Percentiles rank a stretch among this genome's conserved stretches.
Conservation (phyloP, 139 green algal species). For the Nannochloris sp. region DNA sequence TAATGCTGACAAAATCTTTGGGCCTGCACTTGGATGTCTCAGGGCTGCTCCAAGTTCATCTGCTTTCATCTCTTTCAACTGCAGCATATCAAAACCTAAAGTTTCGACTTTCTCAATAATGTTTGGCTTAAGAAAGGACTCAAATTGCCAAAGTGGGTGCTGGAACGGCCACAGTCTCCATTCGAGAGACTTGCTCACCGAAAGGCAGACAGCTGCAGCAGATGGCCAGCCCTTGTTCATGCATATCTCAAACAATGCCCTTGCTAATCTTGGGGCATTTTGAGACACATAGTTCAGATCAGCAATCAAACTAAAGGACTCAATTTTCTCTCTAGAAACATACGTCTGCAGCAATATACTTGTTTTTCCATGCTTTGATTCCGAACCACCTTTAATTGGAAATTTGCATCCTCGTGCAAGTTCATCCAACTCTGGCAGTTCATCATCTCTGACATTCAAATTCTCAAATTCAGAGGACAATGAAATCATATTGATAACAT, state of each 20-base stretch:
- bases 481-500: slow-evolving; percentile 75
- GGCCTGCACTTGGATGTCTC: slow-evolving; percentile 65
- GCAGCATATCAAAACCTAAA: slow-evolving; percentile 52
- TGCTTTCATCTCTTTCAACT: slow-evolving; percentile 74
- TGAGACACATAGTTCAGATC: slow-evolving; percentile 87
- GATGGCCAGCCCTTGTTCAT: slow-evolving; percentile 60
- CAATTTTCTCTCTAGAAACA: slow-evolving; percentile 63
- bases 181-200: slow-evolving; percentile 70
- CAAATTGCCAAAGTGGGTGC: slow-evolving; percentile 88
- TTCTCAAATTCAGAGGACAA: slow-evolving; percentile 87
- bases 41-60: slow-evolving; percentile 75
- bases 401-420: slow-evolving; percentile 53
- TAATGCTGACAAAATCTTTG: slow-evolving; percentile 39
- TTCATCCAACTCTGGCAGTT: slow-evolving; percentile 83
- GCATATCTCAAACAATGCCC: slow-evolving; percentile 92
- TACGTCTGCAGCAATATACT: slow-evolving; percentile 85
- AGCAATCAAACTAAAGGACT: slow-evolving; percentile 83
- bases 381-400: slow-evolving; percentile 61
- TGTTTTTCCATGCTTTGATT: slow-evolving; percentile 85
- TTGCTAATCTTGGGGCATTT: slow-evolving; percentile 80
- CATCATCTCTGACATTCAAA: slow-evolving; percentile 90
- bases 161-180: slow-evolving; percentile 76
- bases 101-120: slow-evolving; percentile 86
- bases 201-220: slow-evolving; percentile 49
- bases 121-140: slow-evolving; percentile 44